A percentile compares a stretch with the other conserved stretches of the same genome.
phyloP scores from a whole-genome alignment of 1,284 basidiomycete species.

The Trichosporon sp. region DNA sequence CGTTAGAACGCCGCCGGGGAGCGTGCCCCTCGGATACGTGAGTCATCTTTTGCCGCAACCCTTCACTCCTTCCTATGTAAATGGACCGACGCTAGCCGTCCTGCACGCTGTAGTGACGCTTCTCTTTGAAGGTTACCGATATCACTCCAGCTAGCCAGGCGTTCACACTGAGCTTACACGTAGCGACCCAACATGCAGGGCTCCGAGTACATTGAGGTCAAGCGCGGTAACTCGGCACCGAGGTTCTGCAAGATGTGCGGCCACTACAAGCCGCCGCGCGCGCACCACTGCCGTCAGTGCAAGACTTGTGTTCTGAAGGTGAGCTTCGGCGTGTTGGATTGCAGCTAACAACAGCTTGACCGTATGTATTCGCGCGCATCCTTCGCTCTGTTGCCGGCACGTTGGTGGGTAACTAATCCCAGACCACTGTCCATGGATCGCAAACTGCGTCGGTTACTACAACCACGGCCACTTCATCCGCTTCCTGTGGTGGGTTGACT shows the following conservation, averaged over 20 bases:
- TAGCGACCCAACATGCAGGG: constrained; percentile 74
- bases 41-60: constrained; percentile 40
- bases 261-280: constrained; percentile 60
- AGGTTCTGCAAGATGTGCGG: constrained; percentile 76
- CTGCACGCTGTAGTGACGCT: too few species aligned
- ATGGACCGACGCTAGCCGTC: neutral
- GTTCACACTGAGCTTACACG: neutral
- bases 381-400: neutral
- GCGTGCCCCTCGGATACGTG: constrained; percentile 80
- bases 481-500: constrained; percentile 86
- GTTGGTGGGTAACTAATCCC: constrained; percentile 56
- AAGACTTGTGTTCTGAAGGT: constrained; percentile 63
- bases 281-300: constrained; percentile 88
- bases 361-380: constrained; percentile 28
- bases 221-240: constrained; percentile 75
- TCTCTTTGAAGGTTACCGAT: too few species aligned
- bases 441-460: constrained; percentile 70
- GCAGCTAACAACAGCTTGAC: constrained; percentile 40
- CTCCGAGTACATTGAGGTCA: constrained; percentile 78
- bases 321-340: neutral
- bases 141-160: neutral
- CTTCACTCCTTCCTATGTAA: neutral
- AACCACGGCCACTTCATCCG: constrained; percentile 90
- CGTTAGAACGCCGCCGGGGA: constrained; percentile 77
- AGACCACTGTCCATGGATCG: constrained; percentile 73